Evolutionary conservation across 2,329 filamentous ascomycete species (phyloP).

Genomic region (Scorias spongiosa): DNA sequence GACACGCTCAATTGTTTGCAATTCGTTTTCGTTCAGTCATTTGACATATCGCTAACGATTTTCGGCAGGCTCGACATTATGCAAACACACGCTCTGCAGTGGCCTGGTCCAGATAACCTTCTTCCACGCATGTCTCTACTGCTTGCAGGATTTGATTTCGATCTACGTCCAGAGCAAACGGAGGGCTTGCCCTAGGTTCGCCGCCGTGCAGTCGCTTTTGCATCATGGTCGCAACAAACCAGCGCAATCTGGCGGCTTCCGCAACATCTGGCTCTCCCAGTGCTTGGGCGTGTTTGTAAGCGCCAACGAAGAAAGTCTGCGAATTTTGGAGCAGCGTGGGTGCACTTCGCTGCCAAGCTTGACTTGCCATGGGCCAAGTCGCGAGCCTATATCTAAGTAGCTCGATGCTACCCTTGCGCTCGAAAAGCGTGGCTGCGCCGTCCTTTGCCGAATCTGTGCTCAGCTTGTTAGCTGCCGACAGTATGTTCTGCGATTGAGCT

Average conservation of each 20-base stretch:
- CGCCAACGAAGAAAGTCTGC: slow-evolving; percentile 42
- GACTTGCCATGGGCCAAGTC: slow-evolving; percentile 14
- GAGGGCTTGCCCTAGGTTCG: background rate
- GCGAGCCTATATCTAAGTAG: slow-evolving; percentile 39
- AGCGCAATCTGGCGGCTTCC: slow-evolving; percentile 8
- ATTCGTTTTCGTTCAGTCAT: no score
- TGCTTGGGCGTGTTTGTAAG: slow-evolving; percentile 16
- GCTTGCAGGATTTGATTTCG: background rate
- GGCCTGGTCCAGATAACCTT: slow-evolving; percentile 10
- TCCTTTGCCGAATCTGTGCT: slow-evolving; percentile 26
- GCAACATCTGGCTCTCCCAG: slow-evolving; percentile 10
- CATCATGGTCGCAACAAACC: background rate
- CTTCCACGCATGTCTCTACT: background rate
- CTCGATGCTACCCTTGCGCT: slow-evolving; percentile 40
- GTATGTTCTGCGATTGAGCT: slow-evolving; percentile 32
- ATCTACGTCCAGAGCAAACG: background rate
- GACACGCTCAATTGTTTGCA: slow-evolving; percentile 27
- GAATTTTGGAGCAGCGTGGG: slow-evolving; percentile 39
- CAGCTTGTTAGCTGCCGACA: slow-evolving; percentile 38
- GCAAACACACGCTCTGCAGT: slow-evolving; percentile 3
- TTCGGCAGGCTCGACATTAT: background rate
- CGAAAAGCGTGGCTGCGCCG: slow-evolving; percentile 36
- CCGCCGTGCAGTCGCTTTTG: background rate
- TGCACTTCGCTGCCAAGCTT: slow-evolving; percentile 27
- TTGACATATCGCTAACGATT: no score